Percentiles rank a stretch among this genome's conserved stretches.
Evolutionary conservation across 2,329 filamentous ascomycete genomes (phyloP).

Genomic region (Exutisphaerella laricina): DNA sequence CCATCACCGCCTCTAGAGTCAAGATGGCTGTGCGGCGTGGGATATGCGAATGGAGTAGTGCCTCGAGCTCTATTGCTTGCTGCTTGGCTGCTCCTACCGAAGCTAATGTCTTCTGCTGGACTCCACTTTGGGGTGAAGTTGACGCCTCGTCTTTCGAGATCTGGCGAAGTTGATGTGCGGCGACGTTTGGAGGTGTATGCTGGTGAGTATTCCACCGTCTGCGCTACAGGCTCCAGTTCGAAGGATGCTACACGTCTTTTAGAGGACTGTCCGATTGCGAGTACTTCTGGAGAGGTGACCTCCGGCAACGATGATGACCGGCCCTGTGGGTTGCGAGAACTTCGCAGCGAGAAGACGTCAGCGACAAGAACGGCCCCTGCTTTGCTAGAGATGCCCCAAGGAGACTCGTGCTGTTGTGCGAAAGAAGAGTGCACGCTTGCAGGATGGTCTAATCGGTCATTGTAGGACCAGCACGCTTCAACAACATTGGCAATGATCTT

Average conservation of each 20-base stretch:
- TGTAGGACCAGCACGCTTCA: constrained; percentile 58
- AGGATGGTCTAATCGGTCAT: constrained; percentile 57
- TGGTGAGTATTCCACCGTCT: constrained; percentile 19
- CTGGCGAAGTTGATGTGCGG: constrained; percentile 53
- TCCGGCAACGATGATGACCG: constrained; percentile 27
- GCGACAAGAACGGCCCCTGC: constrained; percentile 5
- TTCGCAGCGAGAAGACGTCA: constrained; percentile 9
- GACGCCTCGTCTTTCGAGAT: constrained; percentile 31
- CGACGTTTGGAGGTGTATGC: constrained; percentile 41
- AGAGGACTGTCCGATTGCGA: constrained; percentile 5
- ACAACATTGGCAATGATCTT: constrained; percentile 41
- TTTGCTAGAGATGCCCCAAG: constrained; percentile 10
- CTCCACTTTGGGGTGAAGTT: constrained; percentile 41
- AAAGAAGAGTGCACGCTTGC: constrained; percentile 47
- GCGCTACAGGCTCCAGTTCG: constrained; percentile 27
- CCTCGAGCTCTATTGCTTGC: constrained; percentile 36
- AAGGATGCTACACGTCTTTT: constrained; percentile 32
- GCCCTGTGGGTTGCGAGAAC: constrained; percentile 7
- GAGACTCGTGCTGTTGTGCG: constrained; percentile 27
- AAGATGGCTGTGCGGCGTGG: constrained; percentile 62
- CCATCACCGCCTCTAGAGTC: constrained; percentile 32
- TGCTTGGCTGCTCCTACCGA: constrained; percentile 30
- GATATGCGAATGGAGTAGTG: constrained; percentile 63
- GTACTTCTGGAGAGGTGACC: constrained; percentile 16
- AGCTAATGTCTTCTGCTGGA: constrained; percentile 29